Percentiles rank a stretch among this genome's conserved stretches.
These are phyloP conservation scores for Fraxinus excelsior DNA, from an alignment of 257 asterid genomes.

Conservation along the genomic window DNA sequence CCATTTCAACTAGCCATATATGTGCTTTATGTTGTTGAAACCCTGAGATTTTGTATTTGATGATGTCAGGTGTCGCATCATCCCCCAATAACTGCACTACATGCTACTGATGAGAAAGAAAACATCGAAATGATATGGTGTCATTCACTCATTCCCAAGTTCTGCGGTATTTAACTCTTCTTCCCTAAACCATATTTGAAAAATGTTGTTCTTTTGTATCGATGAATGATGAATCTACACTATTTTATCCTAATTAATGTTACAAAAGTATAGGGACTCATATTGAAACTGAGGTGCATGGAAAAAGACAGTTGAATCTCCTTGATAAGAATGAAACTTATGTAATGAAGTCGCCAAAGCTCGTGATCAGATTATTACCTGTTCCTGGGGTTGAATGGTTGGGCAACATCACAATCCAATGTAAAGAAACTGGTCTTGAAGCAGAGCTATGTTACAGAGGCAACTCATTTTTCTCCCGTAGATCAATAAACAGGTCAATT, in stretches of 20 bases:
- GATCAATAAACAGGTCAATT: constrained; percentile 51
- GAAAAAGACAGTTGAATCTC: constrained; percentile 56
- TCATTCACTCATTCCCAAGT: constrained; percentile 62
- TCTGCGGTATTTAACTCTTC: constrained; percentile 47
- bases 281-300: constrained; percentile 68
- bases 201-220: background rate
- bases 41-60: background rate
- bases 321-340: constrained; percentile 58
- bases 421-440: constrained; percentile 65
- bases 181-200: background rate
- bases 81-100: constrained; percentile 85
- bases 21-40: background rate
- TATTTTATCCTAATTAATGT: background rate
- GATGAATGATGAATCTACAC: background rate
- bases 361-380: constrained; percentile 68
- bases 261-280: constrained; percentile 49
- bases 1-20: background rate
- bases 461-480: constrained; percentile 44
- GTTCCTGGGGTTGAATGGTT: constrained; percentile 73
- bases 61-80: constrained; percentile 77
- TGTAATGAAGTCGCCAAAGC: constrained; percentile 67
- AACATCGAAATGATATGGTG: constrained; percentile 69
- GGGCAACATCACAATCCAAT: constrained; percentile 60
- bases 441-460: constrained; percentile 67
- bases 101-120: constrained; percentile 73